Evolutionary conservation across 768 basidiomycete species (phyloP).

Genomic region (Leucosporidium creatinivorum): DNA sequence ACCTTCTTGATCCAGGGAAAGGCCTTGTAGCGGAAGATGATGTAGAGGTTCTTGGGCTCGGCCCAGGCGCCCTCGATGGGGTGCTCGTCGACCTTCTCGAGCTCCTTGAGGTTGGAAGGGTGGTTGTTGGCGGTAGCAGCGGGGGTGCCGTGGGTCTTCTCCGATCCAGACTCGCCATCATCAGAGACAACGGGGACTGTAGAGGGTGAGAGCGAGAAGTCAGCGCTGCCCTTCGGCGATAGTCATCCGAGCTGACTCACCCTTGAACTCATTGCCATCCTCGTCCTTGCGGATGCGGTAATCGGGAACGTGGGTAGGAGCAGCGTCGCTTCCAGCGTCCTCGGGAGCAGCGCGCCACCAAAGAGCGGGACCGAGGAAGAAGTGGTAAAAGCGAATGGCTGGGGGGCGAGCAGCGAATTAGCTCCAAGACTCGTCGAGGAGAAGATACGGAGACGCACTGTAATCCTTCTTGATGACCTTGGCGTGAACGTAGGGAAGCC

Average conservation of each 20-base stretch:
- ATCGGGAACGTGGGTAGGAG: conserved; percentile 38
- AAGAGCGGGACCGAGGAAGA: conserved; percentile 46
- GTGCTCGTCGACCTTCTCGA: conserved; percentile 37
- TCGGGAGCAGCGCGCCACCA: conserved; percentile 42
- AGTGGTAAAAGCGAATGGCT: conserved; percentile 44
- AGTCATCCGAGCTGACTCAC: neutral
- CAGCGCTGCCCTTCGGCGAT: neutral
- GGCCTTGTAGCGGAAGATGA: conserved; percentile 41
- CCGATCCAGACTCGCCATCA: too few species aligned
- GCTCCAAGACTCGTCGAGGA: too few species aligned
- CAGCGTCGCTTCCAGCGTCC: conserved; percentile 35
- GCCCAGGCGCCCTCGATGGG: conserved; percentile 41
- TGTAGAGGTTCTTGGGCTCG: conserved; percentile 42
- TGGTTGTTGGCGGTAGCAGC: neutral
- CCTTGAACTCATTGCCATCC: neutral
- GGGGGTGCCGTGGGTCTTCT: neutral
- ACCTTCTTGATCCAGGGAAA: conserved; percentile 17
- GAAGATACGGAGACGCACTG: conserved; percentile 31
- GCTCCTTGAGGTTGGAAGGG: conserved; percentile 21
- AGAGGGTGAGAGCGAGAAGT: neutral
- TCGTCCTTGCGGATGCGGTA: conserved; percentile 33
- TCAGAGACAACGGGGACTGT: neutral
- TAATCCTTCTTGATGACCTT: conserved; percentile 46
- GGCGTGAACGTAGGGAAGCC: conserved; percentile 45
- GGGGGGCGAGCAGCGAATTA: neutral